Percentiles rank a stretch among this genome's conserved stretches.
phyloP scores from a whole-genome alignment of 768 basidiomycete genomes.

The Russula vinacea region DNA sequence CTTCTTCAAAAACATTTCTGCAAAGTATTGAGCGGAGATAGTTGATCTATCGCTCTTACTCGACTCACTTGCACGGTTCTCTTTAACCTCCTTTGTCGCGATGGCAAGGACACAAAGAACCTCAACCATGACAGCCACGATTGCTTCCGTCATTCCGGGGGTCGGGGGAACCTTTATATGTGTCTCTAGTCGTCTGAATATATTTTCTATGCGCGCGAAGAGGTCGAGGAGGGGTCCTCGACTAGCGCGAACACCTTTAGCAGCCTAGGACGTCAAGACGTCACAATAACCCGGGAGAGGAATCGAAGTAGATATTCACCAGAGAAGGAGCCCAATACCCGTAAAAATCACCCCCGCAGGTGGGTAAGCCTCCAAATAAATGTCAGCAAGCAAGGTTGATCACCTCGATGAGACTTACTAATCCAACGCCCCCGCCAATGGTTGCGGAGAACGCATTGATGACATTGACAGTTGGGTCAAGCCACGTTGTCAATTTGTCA shows the following conservation, averaged over 20 bases:
- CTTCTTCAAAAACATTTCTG: background rate
- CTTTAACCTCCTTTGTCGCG: background rate
- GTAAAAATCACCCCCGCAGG: background rate
- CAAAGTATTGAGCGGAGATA: background rate
- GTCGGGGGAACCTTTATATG: background rate
- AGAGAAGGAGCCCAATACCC: background rate
- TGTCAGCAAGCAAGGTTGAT: too few species aligned
- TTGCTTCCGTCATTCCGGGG: background rate
- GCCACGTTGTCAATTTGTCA: background rate
- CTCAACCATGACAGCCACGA: background rate
- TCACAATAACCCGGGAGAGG: background rate
- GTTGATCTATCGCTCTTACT: too few species aligned
- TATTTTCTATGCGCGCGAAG: background rate
- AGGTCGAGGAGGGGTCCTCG: background rate
- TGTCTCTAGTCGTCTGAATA: background rate
- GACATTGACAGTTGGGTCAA: background rate
- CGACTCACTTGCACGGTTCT: background rate
- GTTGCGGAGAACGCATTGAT: background rate
- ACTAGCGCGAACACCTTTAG: too few species aligned
- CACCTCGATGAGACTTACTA: background rate
- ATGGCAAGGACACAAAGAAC: background rate
- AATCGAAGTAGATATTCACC: background rate
- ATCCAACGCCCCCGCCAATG: background rate
- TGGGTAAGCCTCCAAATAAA: background rate
- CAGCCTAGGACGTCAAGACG: background rate